phyloP scores from a whole-genome alignment of 306 rosid genomes.

The Quercus berberidifolia region DNA sequence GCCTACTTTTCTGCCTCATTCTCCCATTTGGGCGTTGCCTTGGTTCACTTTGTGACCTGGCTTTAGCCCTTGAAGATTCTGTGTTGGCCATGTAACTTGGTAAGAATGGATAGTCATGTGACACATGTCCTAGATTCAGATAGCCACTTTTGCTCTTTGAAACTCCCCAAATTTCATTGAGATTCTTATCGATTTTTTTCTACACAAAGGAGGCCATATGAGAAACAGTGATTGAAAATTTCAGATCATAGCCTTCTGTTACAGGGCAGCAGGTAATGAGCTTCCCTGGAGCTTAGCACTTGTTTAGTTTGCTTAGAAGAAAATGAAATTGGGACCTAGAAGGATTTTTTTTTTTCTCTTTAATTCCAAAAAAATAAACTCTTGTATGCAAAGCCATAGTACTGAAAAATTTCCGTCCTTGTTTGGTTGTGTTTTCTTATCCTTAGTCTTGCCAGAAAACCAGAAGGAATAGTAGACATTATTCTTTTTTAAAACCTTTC shows the following conservation, averaged over 20 bases:
- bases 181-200: constrained; percentile 37
- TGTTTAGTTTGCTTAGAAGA: not conserved
- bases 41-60: constrained; percentile 81
- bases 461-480: too few relatives aligned
- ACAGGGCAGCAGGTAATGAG: not conserved
- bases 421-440: too few relatives aligned
- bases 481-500: too few relatives aligned
- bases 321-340: too few relatives aligned
- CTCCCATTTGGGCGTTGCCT: constrained; percentile 59
- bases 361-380: too few relatives aligned
- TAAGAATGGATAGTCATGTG: constrained; percentile 31
- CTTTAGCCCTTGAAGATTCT: constrained; percentile 69
- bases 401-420: too few relatives aligned
- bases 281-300: not conserved
- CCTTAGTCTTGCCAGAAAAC: too few relatives aligned
- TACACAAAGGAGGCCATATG: constrained; percentile 24
- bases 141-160: constrained; percentile 51
- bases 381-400: too few relatives aligned
- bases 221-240: not conserved
- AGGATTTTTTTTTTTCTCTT: too few relatives aligned
- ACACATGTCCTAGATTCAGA: constrained; percentile 27
- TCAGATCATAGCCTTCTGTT: not conserved
- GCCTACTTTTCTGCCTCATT: constrained; percentile 36
- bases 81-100: constrained; percentile 78
- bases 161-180: constrained; percentile 32